Base-by-base conservation (phyloP, 2,329 filamentous ascomycete species). In the Xylaria sp. region DNA sequence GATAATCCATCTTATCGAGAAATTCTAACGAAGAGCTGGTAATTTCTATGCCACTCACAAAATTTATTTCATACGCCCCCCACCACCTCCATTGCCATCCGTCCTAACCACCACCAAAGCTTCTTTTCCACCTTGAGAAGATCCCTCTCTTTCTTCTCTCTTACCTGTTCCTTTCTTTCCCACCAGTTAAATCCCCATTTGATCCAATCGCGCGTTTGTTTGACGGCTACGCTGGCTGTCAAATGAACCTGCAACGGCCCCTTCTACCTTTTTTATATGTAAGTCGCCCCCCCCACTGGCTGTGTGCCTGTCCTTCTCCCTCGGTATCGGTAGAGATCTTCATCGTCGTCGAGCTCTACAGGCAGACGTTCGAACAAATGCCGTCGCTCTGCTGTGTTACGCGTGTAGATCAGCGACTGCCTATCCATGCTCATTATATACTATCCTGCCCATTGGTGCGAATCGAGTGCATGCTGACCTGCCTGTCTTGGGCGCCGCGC, bases 241-340 rank as follows among this genome's bases (percentile, higher is more conserved):
- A 93, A 91, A 96, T 96, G 92, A 96, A 94, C 91, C 91, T 97
- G 92, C 91, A 92, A 79, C 78, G 76, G 77, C 77, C 76, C 72
- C 77, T 79, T 72, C 71, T 78, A 74, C 76, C 78, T 76, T 82
- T 78, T 79, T 80, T 81, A 74, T 79, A 79, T 79, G 88, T 91
- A 83, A 77, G 84, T 76, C 70, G 60, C 56, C n/a, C n/a, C n/a
- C n/a, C n/a, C n/a, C 60, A 54, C 61, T 46, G 41, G 41, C 51
- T 39, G 50, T 3, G 18, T 18, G 19, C 34, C 21, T 47, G 34
- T 19, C 34, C 20, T 40, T 21, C 39, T 24, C 47, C 43, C 34
- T 16, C 34, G 38, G 34, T 39, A 34, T 29, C 17, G 26, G 29
- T 3, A 7, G 29, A 34, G 29, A 34, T 34, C 16, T 26, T 34